Conservation (phyloP, 2,329 filamentous ascomycete genomes). For the Clarireedia homoeocarpa region DNA sequence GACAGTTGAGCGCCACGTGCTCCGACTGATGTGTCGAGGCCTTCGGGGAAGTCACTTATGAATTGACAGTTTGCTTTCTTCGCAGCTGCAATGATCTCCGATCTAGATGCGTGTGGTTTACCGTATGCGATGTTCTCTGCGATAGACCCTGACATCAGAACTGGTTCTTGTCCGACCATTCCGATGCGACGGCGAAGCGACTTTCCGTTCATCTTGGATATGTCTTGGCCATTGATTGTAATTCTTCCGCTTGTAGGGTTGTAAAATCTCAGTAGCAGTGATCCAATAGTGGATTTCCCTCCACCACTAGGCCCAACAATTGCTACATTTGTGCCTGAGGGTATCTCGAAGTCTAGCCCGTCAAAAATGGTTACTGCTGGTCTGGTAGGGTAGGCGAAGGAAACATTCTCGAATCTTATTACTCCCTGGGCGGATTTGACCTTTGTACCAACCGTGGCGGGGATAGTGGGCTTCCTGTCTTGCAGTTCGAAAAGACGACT, state of each 20-base stretch:
- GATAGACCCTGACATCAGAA: conserved; percentile 79
- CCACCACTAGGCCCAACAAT: conserved; percentile 95
- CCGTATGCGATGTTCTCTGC: conserved; percentile 91
- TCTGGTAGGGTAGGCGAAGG: conserved; percentile 87
- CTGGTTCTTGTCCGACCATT: conserved; percentile 91
- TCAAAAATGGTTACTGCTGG: conserved; percentile 90
- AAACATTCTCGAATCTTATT: conserved; percentile 80
- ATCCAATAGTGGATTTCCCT: conserved; percentile 91
- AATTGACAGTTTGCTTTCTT: conserved; percentile 93
- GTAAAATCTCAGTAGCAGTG: conserved; percentile 88
- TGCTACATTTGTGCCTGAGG: conserved; percentile 87
- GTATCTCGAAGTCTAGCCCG: conserved; percentile 81
- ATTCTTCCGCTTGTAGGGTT: conserved; percentile 70
- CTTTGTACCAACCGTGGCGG: conserved; percentile 72
- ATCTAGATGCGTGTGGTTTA: conserved; percentile 65
- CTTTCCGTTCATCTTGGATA: conserved; percentile 84
- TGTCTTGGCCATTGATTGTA: conserved; percentile 75
- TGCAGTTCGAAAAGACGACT: conserved; percentile 93
- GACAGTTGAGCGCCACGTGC: conserved; percentile 88
- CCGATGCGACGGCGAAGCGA: conserved; percentile 87
- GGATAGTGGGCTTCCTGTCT: conserved; percentile 78
- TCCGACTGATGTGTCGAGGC: conserved; percentile 88
- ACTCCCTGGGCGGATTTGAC: conserved; percentile 79
- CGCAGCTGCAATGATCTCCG: conserved; percentile 80
- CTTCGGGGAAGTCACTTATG: conserved; percentile 92